Conservation (phyloP, 257 asterid genomes). For the Solanum chmielewskii region DNA sequence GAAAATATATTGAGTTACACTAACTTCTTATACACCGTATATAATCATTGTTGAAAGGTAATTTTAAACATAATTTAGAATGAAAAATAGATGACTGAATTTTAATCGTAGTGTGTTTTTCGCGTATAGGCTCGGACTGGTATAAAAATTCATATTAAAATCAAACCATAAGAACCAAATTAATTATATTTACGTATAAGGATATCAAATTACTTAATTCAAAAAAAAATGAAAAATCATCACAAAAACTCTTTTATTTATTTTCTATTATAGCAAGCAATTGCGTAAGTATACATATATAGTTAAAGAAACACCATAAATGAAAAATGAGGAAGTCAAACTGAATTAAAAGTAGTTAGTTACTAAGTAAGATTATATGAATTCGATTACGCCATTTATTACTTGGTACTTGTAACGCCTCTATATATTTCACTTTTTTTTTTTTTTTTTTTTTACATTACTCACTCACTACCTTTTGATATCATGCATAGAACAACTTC, state of each 20-base stretch:
- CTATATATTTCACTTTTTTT: background rate
- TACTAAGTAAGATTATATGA: background rate
- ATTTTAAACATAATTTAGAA: too few relatives aligned
- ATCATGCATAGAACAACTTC: background rate
- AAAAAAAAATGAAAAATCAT: background rate
- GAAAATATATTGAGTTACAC: background rate
- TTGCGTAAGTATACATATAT: background rate
- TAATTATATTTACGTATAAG: background rate
- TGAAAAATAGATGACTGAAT: background rate
- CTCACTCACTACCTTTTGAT: background rate
- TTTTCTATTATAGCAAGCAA: background rate
- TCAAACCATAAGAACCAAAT: background rate
- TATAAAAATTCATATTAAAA: background rate
- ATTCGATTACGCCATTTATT: background rate
- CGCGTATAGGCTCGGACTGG: background rate
- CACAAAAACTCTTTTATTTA: background rate
- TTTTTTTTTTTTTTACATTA: background rate
- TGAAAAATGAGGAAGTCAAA: background rate
- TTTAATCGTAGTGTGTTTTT: background rate
- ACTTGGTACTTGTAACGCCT: background rate
- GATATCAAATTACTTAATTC: background rate
- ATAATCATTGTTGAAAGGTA: too few relatives aligned
- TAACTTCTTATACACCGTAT: too few relatives aligned
- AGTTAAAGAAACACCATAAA: background rate
- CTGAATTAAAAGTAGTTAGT: background rate